Evolutionary conservation across 441 rosid species (phyloP).

Genomic region (Euphorbia schlechtendalii): DNA sequence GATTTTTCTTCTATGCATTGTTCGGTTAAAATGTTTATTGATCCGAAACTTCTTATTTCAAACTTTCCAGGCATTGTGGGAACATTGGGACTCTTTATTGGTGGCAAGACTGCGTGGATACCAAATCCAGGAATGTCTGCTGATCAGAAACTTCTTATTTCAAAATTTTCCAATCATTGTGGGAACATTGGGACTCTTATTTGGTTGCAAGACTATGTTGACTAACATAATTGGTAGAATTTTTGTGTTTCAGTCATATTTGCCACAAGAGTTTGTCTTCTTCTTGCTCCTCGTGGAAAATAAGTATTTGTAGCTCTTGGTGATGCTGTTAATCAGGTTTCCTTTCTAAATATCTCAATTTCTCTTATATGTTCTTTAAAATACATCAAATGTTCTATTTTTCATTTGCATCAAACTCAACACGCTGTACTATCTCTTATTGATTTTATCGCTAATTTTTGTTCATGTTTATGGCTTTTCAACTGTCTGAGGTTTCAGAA

Average conservation of each 20-base stretch:
- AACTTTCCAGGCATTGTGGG: conserved; percentile 82
- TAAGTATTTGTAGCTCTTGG: conserved; percentile 99
- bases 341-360: conserved; percentile 4
- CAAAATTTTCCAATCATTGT: too few relatives aligned
- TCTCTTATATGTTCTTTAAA: too few relatives aligned
- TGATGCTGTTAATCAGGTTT: conserved; percentile 97
- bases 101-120: conserved; percentile 61
- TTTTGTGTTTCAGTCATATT: conserved; percentile 81
- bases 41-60: conserved; percentile 87
- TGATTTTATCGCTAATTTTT: neutral
- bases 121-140: too few relatives aligned
- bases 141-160: too few relatives aligned
- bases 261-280: conserved; percentile 86
- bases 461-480: conserved; percentile 5
- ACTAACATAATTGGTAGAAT: conserved; percentile 60
- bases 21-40: conserved; percentile 99
- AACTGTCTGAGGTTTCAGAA: neutral
- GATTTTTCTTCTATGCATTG: conserved; percentile 22
- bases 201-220: conserved; percentile 37
- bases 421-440: neutral
- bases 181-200: too few relatives aligned
- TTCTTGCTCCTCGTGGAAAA: conserved; percentile 99
- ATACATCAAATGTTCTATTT: neutral
- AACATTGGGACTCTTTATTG: conserved; percentile 76
- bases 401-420: neutral